Evolutionary conservation across 768 basidiomycete genomes (phyloP), one percentile per base, ranked within the genome.

Genomic region (Naganishia kalamii): DNA sequence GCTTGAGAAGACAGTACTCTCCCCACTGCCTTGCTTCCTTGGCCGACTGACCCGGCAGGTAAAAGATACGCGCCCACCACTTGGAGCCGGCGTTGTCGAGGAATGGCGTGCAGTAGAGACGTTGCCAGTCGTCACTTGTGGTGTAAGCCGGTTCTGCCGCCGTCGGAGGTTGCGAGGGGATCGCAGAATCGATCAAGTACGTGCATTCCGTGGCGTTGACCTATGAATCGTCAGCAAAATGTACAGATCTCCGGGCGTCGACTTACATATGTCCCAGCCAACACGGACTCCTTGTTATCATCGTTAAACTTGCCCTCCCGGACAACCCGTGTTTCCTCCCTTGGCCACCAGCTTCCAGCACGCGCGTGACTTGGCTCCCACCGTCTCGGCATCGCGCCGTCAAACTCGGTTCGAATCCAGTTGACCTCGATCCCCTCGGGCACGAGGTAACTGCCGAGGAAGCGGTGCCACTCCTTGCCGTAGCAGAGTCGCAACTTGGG

Each of bases 391-490:
- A 99, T 81, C 73, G 90, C 83, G 11, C 92, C 94, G 67, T 87
- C 83, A 70, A 98, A 97, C 64, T 88, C 91, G 77, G 88, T 92
- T 81, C 92, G 89, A 76, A 98, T 81, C 78, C 92, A 97, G 65
- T 87, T 83, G n/a, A 94, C 85, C 29, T 85, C 82, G 65, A 98
- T 80, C 29, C 85, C 88, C 65, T 87, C 84, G 1, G 93, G 92
- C 23, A 98, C 83, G 51, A 94, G 83, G 77, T 88, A 97, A 75
- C 88, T 88, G 3, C 90, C 85, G 2, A 92, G 89, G 82, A 92
- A 99, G 25, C 94, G 84, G 74, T 97, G 82, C 96, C 96, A 99
- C 79, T 99, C 96, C 76, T 92, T 93, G 51, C 88, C 90, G 57
- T 88, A 81, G 79, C 96, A 99, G 1, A 99, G 74, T 30, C 82